Evolutionary conservation across 768 basidiomycete species (phyloP).

Genomic region (Galerina sulciceps): DNA sequence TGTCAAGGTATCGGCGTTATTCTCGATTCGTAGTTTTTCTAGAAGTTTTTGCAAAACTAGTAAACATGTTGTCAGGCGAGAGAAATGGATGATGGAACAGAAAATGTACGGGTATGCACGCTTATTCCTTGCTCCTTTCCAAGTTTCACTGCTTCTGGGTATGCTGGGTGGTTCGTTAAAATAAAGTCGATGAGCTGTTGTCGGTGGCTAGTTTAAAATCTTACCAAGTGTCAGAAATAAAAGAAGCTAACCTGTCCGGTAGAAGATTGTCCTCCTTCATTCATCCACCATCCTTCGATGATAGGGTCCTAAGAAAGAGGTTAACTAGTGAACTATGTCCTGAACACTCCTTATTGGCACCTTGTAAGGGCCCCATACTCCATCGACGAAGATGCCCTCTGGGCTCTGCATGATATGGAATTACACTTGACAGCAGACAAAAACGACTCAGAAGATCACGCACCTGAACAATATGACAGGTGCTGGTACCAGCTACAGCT

Average conservation of each 20-base stretch:
- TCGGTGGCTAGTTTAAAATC: neutral
- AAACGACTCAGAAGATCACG: neutral
- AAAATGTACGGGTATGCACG: slow-evolving; percentile 56
- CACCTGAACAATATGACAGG: slow-evolving; percentile 93
- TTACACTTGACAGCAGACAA: neutral
- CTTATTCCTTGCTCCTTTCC: slow-evolving; percentile 63
- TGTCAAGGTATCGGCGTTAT: slow-evolving; percentile 62
- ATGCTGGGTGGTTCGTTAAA: slow-evolving; percentile 89
- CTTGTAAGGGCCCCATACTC: slow-evolving; percentile 93
- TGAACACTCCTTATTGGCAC: slow-evolving; percentile 30
- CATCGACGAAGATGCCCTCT: slow-evolving; percentile 83
- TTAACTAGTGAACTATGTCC: neutral
- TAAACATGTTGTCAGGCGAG: neutral
- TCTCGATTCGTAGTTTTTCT: slow-evolving; percentile 63
- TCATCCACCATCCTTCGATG: slow-evolving; percentile 99
- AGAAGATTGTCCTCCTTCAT: slow-evolving; percentile 97
- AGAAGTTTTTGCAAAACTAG: slow-evolving; percentile 77
- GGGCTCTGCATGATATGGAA: slow-evolving; percentile 55
- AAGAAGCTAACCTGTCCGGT: slow-evolving; percentile 78
- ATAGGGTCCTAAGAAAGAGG: slow-evolving; percentile 65
- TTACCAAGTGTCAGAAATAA: neutral
- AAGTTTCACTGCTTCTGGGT: slow-evolving; percentile 65
- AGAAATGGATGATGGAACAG: neutral
- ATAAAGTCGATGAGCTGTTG: slow-evolving; percentile 89
- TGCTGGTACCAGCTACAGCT: slow-evolving; percentile 94